Percentiles rank a stretch among this genome's conserved stretches.
These are phyloP conservation scores for Penicillium flavigenum DNA, from an alignment of 495 filamentous ascomycete species.

Conservation along the genomic window DNA sequence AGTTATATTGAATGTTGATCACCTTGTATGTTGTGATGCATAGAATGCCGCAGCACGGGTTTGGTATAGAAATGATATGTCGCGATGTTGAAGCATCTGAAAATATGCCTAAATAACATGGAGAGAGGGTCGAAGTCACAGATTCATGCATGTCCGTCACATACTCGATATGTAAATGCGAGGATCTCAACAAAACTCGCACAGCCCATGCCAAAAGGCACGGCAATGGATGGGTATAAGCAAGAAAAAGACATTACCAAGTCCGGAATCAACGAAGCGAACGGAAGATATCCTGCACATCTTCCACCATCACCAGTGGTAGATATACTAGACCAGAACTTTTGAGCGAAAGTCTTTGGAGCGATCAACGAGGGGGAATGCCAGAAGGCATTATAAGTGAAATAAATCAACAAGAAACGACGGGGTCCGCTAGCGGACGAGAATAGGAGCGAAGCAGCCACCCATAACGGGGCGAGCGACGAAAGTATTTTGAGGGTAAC, in stretches of 20 bases:
- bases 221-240: conserved; percentile 19
- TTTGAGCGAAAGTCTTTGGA: background rate
- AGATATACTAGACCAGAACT: background rate
- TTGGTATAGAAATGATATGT: background rate
- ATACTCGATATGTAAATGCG: background rate
- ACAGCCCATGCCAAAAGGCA: background rate
- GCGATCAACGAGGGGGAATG: background rate
- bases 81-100: background rate
- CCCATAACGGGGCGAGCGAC: conserved; percentile 57
- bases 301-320: background rate
- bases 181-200: background rate
- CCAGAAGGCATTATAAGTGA: conserved; percentile 2
- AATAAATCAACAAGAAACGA: conserved; percentile 28
- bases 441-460: conserved; percentile 52
- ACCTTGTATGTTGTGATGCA: too few species aligned
- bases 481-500: conserved; percentile 42
- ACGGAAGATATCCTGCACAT: conserved; percentile 7
- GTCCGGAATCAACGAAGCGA: background rate
- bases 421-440: conserved; percentile 21
- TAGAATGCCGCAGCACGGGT: too few species aligned
- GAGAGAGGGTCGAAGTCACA: background rate
- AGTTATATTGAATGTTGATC: background rate
- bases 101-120: background rate
- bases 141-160: too few species aligned
- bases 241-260: conserved; percentile 5